phyloP scores from a whole-genome alignment of 805 yeast genomes.

The Cyberlindnera mississippiensis region DNA sequence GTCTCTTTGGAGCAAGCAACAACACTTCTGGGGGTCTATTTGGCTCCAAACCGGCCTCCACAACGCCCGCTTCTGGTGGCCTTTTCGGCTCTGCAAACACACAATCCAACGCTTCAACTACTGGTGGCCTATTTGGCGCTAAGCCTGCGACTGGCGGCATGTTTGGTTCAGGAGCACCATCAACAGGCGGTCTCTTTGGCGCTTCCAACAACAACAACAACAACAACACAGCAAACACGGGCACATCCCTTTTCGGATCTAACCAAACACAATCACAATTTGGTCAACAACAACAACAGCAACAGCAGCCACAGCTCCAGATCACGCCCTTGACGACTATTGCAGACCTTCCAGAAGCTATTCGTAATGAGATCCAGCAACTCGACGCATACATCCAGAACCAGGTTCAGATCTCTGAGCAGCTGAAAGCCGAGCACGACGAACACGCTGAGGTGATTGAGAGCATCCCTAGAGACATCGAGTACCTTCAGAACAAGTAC shows the following conservation, averaged over 20 bases:
- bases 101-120: conserved; percentile 17
- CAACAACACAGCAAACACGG: conserved; percentile 9
- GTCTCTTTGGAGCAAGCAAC: conserved; percentile 22
- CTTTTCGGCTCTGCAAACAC: conserved; percentile 14
- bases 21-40: conserved; percentile 12
- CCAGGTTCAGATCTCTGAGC: conserved; percentile 70
- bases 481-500: conserved; percentile 56
- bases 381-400: conserved; percentile 68
- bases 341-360: conserved; percentile 66
- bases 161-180: conserved; percentile 35
- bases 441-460: conserved; percentile 61
- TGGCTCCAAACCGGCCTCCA: conserved; percentile 7
- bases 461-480: conserved; percentile 71
- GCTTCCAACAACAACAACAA: conserved; percentile 8
- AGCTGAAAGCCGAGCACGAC: conserved; percentile 54
- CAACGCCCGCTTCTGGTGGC: conserved; percentile 5
- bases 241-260: conserved; percentile 14
- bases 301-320: conserved; percentile 38
- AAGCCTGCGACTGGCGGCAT: conserved; percentile 29
- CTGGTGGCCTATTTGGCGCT: conserved; percentile 32
- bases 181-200: conserved; percentile 39
- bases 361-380: conserved; percentile 64
- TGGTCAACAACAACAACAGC: conserved; percentile 24
- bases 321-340: conserved; percentile 74
- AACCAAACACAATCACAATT: conserved; percentile 12